Evolutionary conservation across 345 rosid genomes (phyloP).

Genomic region (Boechera retrofracta): DNA sequence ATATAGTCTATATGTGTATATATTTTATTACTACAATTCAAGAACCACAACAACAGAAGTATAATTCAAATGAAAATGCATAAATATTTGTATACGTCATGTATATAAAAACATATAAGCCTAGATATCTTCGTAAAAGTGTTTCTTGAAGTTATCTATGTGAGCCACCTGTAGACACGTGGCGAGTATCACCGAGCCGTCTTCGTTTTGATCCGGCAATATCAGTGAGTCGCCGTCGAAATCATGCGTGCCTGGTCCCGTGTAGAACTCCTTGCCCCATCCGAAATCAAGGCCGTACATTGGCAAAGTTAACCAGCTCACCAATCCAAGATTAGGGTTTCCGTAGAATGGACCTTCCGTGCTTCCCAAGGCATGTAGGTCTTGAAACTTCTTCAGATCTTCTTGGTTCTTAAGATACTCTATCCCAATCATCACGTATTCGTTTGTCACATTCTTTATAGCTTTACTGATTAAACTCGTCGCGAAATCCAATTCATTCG

Average conservation of each 20-base stretch:
- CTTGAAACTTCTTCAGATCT: conserved; percentile 56
- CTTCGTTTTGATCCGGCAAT: conserved; percentile 45
- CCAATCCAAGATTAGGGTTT: conserved; percentile 66
- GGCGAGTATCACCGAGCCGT: conserved; percentile 39
- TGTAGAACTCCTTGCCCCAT: conserved; percentile 63
- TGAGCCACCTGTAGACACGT: conserved; percentile 42
- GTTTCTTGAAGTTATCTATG: conserved; percentile 46
- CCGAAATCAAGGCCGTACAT: conserved; percentile 64
- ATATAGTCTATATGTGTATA: neutral
- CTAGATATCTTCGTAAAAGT: conserved; percentile 45
- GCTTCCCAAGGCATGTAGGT: conserved; percentile 55
- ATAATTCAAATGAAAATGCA: conserved; percentile 32
- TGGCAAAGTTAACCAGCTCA: conserved; percentile 68
- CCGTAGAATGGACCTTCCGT: conserved; percentile 61
- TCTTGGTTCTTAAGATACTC: conserved; percentile 53
- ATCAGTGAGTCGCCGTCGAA: conserved; percentile 57
- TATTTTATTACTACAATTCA: conserved; percentile 13
- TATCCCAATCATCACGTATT: conserved; percentile 48
- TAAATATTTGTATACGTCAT: neutral
- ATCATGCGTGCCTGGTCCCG: conserved; percentile 60
- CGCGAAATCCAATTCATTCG: conserved; percentile 53
- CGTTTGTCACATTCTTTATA: conserved; percentile 50
- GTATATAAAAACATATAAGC: neutral
- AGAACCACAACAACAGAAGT: conserved; percentile 6
- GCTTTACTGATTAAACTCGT: conserved; percentile 48